phyloP scores from a whole-genome alignment of 1,284 basidiomycete genomes.

The Bjerkandera adusta region DNA sequence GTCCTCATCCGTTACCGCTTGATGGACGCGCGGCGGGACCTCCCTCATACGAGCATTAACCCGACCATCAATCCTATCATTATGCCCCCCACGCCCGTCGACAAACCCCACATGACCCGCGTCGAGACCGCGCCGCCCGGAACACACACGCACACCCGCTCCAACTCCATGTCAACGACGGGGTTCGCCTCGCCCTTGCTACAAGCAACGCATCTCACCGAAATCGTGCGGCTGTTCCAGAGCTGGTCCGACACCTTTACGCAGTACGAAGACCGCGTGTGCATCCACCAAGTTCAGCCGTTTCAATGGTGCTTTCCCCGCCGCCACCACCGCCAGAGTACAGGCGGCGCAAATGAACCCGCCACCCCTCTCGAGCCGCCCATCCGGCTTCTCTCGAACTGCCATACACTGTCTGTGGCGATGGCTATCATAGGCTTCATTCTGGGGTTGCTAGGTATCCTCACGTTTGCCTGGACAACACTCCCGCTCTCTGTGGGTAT shows the following conservation, averaged over 20 bases:
- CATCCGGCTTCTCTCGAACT: constrained; percentile 45
- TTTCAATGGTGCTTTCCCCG: constrained; percentile 28
- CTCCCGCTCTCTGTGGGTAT: constrained; percentile 42
- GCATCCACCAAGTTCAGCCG: constrained; percentile 37
- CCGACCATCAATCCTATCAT: not conserved
- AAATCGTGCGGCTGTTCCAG: not conserved
- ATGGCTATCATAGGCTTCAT: constrained; percentile 50
- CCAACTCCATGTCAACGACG: not conserved
- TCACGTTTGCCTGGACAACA: constrained; percentile 49
- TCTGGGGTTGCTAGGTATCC: constrained; percentile 46
- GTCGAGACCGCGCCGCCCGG: not conserved
- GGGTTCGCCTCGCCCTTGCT: not conserved
- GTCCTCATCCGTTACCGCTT: constrained; percentile 55
- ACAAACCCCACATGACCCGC: not conserved
- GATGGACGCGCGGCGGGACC: constrained; percentile 42
- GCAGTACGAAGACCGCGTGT: constrained; percentile 23
- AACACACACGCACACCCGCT: constrained; percentile 2
- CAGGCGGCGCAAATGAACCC: not conserved
- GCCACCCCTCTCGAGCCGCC: constrained; percentile 27
- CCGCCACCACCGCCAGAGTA: no score
- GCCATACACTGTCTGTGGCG: constrained; percentile 47
- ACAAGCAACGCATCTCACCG: not conserved
- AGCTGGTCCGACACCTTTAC: constrained; percentile 1
- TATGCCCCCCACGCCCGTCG: not conserved
- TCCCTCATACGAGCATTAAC: constrained; percentile 13